Conservation (phyloP, 345 rosid genomes). For the Ricinus communis region DNA sequence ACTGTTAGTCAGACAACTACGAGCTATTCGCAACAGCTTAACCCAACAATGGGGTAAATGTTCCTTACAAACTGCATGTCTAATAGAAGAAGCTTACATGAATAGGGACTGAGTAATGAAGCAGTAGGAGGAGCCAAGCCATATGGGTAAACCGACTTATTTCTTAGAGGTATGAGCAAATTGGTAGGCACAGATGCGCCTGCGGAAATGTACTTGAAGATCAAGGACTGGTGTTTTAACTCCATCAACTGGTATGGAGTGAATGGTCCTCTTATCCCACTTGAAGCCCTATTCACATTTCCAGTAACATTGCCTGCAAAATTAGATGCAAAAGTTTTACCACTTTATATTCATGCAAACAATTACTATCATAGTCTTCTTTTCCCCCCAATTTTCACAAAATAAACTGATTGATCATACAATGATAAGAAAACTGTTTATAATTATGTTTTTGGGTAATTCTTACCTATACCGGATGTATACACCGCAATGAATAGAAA, state of each 20-base stretch:
- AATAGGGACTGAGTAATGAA: conserved; percentile 43
- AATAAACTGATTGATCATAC: too few relatives aligned
- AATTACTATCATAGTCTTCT: too few relatives aligned
- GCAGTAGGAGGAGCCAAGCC: conserved; percentile 28
- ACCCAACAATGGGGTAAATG: too few relatives aligned
- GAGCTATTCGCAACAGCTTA: too few relatives aligned
- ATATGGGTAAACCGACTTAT: conserved; percentile 46
- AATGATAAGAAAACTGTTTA: too few relatives aligned
- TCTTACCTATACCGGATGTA: too few relatives aligned
- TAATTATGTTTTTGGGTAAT: too few relatives aligned
- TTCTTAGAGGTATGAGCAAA: conserved; percentile 49
- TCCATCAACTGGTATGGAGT: conserved; percentile 71
- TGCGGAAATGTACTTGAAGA: conserved; percentile 61
- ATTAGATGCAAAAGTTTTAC: not conserved
- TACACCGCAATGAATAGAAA: too few relatives aligned
- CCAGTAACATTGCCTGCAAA: conserved; percentile 48
- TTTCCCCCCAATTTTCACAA: too few relatives aligned
- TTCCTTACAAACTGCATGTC: not conserved
- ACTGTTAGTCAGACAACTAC: too few relatives aligned
- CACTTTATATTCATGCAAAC: not conserved
- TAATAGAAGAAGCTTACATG: conserved; percentile 40
- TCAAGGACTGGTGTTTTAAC: conserved; percentile 70
- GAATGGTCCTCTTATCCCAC: conserved; percentile 51
- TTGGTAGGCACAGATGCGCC: conserved; percentile 64
- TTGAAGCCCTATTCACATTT: conserved; percentile 32